phyloP scores from a whole-genome alignment of 2,329 filamentous ascomycete species.

The Aspergillus sp. region DNA sequence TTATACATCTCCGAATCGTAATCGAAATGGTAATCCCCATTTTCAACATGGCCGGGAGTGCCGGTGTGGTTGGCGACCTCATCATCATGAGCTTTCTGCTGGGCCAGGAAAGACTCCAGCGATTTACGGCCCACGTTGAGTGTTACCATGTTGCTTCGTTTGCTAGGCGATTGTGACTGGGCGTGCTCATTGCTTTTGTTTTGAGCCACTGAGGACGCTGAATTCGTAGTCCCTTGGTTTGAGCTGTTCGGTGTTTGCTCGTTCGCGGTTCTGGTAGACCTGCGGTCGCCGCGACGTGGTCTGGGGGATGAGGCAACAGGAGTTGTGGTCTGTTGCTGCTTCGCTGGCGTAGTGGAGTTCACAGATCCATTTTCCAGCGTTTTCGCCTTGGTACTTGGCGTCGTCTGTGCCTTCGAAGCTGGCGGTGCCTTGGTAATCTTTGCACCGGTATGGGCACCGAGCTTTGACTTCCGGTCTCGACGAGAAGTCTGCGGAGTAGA shows the following conservation, averaged over 20 bases:
- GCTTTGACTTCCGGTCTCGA: conserved; percentile 13
- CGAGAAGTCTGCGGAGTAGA: conserved; percentile 14
- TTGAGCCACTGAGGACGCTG: neutral
- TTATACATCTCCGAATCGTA: conserved; percentile 23
- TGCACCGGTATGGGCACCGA: neutral
- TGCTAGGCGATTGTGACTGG: conserved; percentile 1
- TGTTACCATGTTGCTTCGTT: conserved; percentile 16
- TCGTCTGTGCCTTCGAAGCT: neutral
- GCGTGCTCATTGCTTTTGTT: conserved; percentile 1
- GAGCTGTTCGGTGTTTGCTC: neutral
- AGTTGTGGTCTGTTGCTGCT: conserved; percentile 1
- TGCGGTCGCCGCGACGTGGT: conserved; percentile 17
- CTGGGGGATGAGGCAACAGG: conserved; percentile 2
- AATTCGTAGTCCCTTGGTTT: neutral
- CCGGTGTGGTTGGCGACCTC: conserved; percentile 11
- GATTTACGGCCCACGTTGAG: conserved; percentile 17
- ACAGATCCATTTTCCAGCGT: neutral
- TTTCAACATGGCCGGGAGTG: conserved; percentile 13
- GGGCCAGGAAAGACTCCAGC: conserved; percentile 1
- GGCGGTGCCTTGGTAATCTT: conserved; percentile 9
- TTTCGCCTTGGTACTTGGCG: neutral
- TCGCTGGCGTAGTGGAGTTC: conserved; percentile 10
- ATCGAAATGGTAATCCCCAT: conserved; percentile 19
- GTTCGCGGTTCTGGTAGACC: conserved; percentile 1
- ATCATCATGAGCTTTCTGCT: neutral